A percentile compares a stretch with the other conserved stretches of the same genome.
These are phyloP conservation scores for Hirschfeldia incana DNA, from an alignment of 345 rosid species.

Conservation along the genomic window DNA sequence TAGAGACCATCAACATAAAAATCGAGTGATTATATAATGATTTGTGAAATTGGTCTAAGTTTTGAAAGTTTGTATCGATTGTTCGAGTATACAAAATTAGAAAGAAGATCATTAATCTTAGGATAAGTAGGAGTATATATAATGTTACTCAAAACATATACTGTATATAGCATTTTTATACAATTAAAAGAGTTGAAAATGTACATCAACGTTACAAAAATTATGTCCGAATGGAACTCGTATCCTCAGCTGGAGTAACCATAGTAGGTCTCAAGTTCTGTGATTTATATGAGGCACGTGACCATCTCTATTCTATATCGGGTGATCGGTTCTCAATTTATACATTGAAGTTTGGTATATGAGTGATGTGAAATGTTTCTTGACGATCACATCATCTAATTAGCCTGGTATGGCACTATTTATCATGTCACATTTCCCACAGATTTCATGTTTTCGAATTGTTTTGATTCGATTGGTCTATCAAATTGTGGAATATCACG, in stretches of 20 bases:
- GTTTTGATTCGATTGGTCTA: background rate
- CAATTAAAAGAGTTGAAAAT: background rate
- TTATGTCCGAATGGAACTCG: background rate
- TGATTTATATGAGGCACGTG: background rate
- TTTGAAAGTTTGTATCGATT: background rate
- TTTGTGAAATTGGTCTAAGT: background rate
- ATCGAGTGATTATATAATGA: background rate
- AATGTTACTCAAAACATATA: too few species aligned
- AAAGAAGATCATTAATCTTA: background rate
- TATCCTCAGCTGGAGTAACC: background rate
- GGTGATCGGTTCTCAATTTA: background rate
- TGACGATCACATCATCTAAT: background rate
- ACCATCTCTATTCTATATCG: background rate
- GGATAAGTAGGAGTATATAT: background rate
- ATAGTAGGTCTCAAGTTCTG: background rate
- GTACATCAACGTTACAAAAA: background rate
- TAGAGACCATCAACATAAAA: constrained; percentile 6
- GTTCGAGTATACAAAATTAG: background rate
- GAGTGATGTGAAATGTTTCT: background rate
- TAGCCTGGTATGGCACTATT: background rate
- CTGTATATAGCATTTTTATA: background rate
- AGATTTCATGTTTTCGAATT: background rate
- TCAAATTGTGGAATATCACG: background rate
- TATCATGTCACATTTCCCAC: background rate
- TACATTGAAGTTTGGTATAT: background rate